Percentiles rank a stretch among this genome's conserved stretches.
Evolutionary conservation across 768 basidiomycete species (phyloP).

Genomic region (Neoboletus brunneissimus): DNA sequence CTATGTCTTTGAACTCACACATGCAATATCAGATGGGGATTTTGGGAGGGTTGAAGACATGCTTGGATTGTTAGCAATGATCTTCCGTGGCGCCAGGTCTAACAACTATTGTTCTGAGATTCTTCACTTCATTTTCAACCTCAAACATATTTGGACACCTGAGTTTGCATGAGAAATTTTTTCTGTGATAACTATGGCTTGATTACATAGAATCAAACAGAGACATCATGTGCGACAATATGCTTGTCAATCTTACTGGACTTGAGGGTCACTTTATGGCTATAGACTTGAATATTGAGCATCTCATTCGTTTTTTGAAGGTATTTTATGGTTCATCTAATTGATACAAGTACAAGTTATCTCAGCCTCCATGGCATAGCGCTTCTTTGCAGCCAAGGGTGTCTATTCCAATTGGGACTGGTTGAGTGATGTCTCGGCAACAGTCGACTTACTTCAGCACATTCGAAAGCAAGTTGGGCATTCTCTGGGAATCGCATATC

Average conservation of each 20-base stretch:
- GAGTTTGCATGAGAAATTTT: too few species aligned
- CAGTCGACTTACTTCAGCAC: too few species aligned
- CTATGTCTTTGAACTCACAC: constrained; percentile 27
- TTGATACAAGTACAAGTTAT: too few species aligned
- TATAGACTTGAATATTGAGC: constrained; percentile 39
- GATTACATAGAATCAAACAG: neutral
- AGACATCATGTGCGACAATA: neutral
- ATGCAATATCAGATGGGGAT: constrained; percentile 31
- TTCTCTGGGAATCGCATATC: too few species aligned
- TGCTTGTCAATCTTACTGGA: constrained; percentile 35
- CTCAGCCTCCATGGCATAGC: too few species aligned
- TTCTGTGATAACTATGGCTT: too few species aligned
- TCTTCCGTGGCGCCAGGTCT: constrained; percentile 19
- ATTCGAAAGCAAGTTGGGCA: too few species aligned
- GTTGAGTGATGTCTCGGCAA: too few species aligned
- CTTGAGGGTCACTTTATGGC: constrained; percentile 34
- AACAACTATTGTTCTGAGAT: constrained; percentile 23
- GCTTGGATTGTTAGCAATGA: constrained; percentile 11
- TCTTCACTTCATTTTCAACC: constrained; percentile 16
- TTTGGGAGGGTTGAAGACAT: constrained; percentile 34
- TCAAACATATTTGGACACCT: constrained; percentile 32
- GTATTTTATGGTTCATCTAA: constrained; percentile 3
- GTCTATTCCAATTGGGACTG: too few species aligned
- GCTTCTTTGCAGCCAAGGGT: too few species aligned
- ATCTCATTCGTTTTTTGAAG: constrained; percentile 36